phyloP scores from a whole-genome alignment of 805 yeast genomes.

The Saccharomycopsis capsularis region DNA sequence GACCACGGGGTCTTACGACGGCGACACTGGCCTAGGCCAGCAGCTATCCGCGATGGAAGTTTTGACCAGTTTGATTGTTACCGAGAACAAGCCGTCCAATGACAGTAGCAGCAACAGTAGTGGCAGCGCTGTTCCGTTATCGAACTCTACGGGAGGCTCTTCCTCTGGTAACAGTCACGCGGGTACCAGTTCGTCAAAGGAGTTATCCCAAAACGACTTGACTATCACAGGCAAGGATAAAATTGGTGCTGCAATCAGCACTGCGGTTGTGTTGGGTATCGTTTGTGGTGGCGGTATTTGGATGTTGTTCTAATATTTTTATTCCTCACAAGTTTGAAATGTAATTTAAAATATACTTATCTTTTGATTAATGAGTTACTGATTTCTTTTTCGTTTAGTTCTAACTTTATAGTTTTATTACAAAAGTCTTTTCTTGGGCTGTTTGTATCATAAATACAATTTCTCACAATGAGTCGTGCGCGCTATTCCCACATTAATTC shows the following conservation, averaged over 20 bases:
- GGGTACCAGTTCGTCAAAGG: constrained; percentile 30
- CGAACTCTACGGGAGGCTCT: constrained; percentile 43
- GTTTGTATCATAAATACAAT: too few species aligned
- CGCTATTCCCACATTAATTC: too few species aligned
- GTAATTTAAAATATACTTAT: too few species aligned
- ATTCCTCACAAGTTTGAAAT: too few species aligned
- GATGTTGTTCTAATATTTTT: constrained; percentile 62
- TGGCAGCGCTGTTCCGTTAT: constrained; percentile 10
- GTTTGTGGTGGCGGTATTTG: constrained; percentile 66
- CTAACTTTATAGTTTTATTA: too few species aligned
- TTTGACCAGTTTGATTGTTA: constrained; percentile 39
- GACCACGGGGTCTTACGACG: constrained; percentile 57
- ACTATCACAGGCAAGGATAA: constrained; percentile 54
- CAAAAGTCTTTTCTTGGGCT: too few species aligned
- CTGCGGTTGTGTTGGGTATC: constrained; percentile 61
- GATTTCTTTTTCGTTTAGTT: too few species aligned
- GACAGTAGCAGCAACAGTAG: not conserved
- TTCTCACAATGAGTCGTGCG: too few species aligned
- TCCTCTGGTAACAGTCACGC: constrained; percentile 46
- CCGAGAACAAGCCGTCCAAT: constrained; percentile 22
- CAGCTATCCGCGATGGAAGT: constrained; percentile 73
- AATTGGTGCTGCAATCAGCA: constrained; percentile 86
- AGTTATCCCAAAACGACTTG: constrained; percentile 31
- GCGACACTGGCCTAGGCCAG: constrained; percentile 71
- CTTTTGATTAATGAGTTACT: too few species aligned